Evolutionary conservation across 2,329 filamentous ascomycete species (phyloP), one percentile per base, ranked within the genome.

Genomic region (Emmonsia crescens): DNA sequence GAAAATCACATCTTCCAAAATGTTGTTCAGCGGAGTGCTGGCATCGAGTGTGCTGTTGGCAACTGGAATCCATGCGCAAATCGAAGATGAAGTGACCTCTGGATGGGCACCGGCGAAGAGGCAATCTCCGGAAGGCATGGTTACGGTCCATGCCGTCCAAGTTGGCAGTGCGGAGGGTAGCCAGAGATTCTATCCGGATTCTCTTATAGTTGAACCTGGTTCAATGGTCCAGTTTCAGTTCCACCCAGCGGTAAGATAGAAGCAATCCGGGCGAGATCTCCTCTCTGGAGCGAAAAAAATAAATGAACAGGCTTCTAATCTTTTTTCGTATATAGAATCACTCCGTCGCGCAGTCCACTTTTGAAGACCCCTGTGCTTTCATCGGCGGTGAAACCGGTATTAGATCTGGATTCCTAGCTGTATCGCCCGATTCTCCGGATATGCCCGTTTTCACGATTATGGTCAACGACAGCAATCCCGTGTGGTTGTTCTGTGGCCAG

Each of bases 401-500:
- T 77, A 87, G 81, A 68, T 79, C 77, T 16, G 72, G 72, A 27
- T 73, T 72, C 65, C 86, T 85, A 49, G 79, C 79, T 2, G 82
- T 84, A 62, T 78, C 77, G 65, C 70, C 75, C 27, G 69, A 74
- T 64, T 77, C 73, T 68, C 79, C 78, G 67, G 75, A 78, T 72
- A 80, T 85, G 63, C 83, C 88, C 33, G 86, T 86, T 60, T 94
- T 86, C 76, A 90, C 86, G 62, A 78, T 93, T 69, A 81, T 80
- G 72, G 77, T 94, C 73, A 86, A 85, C 70, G 80, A 85, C 73
- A 83, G 81, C 52, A 86, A 81, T 61, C 89, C 89, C 36, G 79
- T 92, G 66, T 94, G 89, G 89, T 77, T 89, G 66, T 93, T 88
- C 80, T 93, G 89, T 77, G 85, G 84, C 36, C 86, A 91, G 74